These are phyloP conservation scores for Pharus latifolius DNA, from an alignment of 176 grass and related monocot genomes.

Conservation along the genomic window DNA sequence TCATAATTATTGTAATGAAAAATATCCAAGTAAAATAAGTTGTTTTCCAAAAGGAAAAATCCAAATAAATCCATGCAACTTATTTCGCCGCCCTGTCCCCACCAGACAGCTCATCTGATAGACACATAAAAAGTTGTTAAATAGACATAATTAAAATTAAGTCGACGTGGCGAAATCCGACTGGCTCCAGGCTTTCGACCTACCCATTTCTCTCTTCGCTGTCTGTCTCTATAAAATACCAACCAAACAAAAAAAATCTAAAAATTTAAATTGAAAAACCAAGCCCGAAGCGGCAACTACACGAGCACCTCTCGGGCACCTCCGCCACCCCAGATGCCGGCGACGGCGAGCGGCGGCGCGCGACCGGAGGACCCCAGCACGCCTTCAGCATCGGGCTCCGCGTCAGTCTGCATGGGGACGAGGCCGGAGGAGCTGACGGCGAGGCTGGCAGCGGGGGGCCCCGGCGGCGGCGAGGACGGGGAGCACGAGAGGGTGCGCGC, in stretches of 20 bases:
- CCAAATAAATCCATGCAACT: too few species aligned
- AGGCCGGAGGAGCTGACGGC: constrained; percentile 56
- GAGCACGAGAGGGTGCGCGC: constrained; percentile 52
- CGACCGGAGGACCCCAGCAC: constrained; percentile 23
- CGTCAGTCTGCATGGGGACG: constrained; percentile 28
- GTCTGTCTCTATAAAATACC: constrained; percentile 12
- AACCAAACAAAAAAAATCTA: neutral
- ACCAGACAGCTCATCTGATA: too few species aligned
- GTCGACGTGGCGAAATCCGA: neutral
- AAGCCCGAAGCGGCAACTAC: constrained; percentile 5
- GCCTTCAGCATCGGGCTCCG: neutral
- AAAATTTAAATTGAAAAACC: constrained; percentile 9
- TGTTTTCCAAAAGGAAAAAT: too few species aligned
- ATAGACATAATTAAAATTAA: neutral
- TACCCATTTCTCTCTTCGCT: constrained; percentile 2
- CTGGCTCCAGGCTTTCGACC: neutral
- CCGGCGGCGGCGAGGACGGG: constrained; percentile 9
- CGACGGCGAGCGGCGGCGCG: constrained; percentile 53
- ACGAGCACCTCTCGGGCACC: constrained; percentile 18
- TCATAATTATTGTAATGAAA: too few species aligned
- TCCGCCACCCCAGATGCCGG: constrained; percentile 34
- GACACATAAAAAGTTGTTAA: too few species aligned
- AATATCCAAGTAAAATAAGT: too few species aligned
- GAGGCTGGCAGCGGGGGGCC: constrained; percentile 28
- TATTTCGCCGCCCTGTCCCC: too few species aligned